Percentiles rank a stretch among this genome's conserved stretches.
Evolutionary conservation across 805 yeast genomes (phyloP).

Genomic region (Phaffomyces antillensis): DNA sequence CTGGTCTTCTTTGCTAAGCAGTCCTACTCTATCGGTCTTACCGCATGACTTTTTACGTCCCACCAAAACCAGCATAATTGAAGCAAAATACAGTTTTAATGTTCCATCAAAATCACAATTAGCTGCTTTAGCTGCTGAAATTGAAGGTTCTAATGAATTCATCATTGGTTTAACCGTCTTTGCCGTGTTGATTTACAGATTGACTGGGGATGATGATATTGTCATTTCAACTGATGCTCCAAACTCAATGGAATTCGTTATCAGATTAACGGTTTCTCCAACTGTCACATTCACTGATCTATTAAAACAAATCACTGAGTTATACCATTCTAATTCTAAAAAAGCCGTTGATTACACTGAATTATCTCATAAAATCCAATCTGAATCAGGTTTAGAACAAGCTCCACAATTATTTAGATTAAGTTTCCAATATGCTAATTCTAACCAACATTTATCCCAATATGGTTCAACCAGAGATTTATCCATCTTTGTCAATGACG

Average conservation of each 20-base stretch:
- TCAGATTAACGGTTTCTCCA: conserved; percentile 57
- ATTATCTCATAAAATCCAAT: conserved; percentile 45
- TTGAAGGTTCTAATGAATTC: conserved; percentile 32
- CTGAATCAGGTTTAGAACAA: conserved; percentile 41
- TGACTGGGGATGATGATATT: conserved; percentile 93
- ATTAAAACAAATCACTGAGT: conserved; percentile 35
- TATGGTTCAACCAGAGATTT: conserved; percentile 57
- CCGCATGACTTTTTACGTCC: conserved; percentile 88
- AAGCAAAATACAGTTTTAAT: conserved; percentile 41
- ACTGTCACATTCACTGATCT: conserved; percentile 48
- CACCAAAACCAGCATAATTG: conserved; percentile 55
- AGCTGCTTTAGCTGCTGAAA: conserved; percentile 12
- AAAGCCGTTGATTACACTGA: conserved; percentile 44
- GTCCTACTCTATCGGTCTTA: conserved; percentile 78
- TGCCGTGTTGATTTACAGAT: conserved; percentile 63
- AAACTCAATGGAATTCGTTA: conserved; percentile 41
- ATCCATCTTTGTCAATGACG: conserved; percentile 41
- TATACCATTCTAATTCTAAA: conserved; percentile 27
- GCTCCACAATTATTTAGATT: conserved; percentile 56
- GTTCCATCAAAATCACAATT: conserved; percentile 25
- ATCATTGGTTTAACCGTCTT: conserved; percentile 55
- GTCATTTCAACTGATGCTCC: conserved; percentile 65
- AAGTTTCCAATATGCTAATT: conserved; percentile 43
- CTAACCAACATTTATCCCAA: conserved; percentile 21
- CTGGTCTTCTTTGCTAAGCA: conserved; percentile 64